These are phyloP conservation scores for Gilbertella persicaria DNA, from an alignment of 371 early-diverging fungal genomes.

Conservation along the genomic window DNA sequence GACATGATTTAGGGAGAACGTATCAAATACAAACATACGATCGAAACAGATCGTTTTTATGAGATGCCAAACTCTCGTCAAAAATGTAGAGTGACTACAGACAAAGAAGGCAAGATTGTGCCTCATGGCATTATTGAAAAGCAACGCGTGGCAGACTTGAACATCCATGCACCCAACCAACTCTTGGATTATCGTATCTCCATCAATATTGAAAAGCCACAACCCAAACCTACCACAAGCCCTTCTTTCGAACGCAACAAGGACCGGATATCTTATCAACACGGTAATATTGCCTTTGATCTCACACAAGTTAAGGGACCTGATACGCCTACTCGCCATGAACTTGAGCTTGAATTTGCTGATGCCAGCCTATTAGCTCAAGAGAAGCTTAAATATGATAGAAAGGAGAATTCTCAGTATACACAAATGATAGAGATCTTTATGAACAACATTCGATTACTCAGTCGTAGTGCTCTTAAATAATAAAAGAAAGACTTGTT, in stretches of 20 bases:
- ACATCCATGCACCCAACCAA: conserved; percentile 71
- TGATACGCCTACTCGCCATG: conserved; percentile 48
- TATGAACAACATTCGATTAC: conserved; percentile 59
- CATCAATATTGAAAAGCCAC: conserved; percentile 69
- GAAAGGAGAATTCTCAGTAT: conserved; percentile 48
- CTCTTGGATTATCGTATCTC: conserved; percentile 75
- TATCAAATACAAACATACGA: conserved; percentile 66
- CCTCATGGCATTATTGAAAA: conserved; percentile 69
- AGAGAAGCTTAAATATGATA: conserved; percentile 41
- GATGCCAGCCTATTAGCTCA: conserved; percentile 37
- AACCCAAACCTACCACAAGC: conserved; percentile 41
- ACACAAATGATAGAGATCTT: conserved; percentile 52
- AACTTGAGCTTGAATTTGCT: conserved; percentile 63
- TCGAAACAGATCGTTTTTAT: conserved; percentile 70
- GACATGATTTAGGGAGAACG: conserved; percentile 39
- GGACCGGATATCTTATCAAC: conserved; percentile 73
- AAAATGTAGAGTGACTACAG: conserved; percentile 66
- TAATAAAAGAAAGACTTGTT: conserved; percentile 5
- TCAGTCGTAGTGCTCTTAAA: conserved; percentile 34
- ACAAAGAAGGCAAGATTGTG: conserved; percentile 56
- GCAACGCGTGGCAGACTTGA: conserved; percentile 63
- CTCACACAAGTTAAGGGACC: conserved; percentile 70
- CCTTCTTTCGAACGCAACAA: conserved; percentile 65
- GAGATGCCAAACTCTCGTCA: conserved; percentile 18
- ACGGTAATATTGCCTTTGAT: conserved; percentile 75